Percentiles rank a stretch among this genome's conserved stretches.
Evolutionary conservation across 2,329 filamentous ascomycete genomes (phyloP).

Genomic region (Colletotrichum chlorophyti): DNA sequence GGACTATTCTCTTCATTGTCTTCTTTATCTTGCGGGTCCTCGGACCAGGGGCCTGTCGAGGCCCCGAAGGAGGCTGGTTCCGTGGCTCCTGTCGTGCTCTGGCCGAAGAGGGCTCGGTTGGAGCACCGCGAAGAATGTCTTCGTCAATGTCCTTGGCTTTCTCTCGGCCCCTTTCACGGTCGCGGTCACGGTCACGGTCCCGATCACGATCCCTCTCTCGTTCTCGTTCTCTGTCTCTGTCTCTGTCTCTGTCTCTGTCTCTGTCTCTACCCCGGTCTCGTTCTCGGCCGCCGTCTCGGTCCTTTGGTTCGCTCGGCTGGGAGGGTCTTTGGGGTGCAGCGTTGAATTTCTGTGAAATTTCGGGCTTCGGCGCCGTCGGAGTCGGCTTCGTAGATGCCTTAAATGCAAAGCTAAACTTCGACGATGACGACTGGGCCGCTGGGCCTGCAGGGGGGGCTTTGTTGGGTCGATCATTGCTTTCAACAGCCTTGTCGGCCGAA

Average conservation of each 20-base stretch:
- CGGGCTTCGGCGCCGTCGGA: constrained; percentile 65
- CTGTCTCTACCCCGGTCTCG: constrained; percentile 37
- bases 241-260: constrained; percentile 28
- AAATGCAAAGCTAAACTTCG: constrained; percentile 93
- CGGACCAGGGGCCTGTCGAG: constrained; percentile 44
- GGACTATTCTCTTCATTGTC: constrained; percentile 73
- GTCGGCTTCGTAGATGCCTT: constrained; percentile 73
- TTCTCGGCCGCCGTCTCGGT: constrained; percentile 12
- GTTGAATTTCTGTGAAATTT: constrained; percentile 74
- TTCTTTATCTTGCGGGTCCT: constrained; percentile 70
- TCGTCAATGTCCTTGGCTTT: constrained; percentile 43
- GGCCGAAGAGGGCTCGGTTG: constrained; percentile 61
- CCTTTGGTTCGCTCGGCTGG: constrained; percentile 40
- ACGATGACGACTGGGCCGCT: constrained; percentile 56
- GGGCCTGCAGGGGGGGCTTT: constrained; percentile 61
- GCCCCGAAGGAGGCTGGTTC: constrained; percentile 41
- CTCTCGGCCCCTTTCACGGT: constrained; percentile 44
- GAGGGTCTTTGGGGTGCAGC: constrained; percentile 58
- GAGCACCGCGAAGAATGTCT: constrained; percentile 56
- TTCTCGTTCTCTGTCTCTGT: constrained; percentile 36
- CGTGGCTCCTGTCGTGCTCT: constrained; percentile 46
- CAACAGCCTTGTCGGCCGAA: constrained; percentile 46
- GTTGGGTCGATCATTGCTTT: constrained; percentile 57
- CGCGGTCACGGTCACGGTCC: constrained; percentile 42
- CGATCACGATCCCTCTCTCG: constrained; percentile 36